These are phyloP conservation scores for Coniochaeta sp. DNA, from an alignment of 2,329 filamentous ascomycete genomes.

Conservation along the genomic window DNA sequence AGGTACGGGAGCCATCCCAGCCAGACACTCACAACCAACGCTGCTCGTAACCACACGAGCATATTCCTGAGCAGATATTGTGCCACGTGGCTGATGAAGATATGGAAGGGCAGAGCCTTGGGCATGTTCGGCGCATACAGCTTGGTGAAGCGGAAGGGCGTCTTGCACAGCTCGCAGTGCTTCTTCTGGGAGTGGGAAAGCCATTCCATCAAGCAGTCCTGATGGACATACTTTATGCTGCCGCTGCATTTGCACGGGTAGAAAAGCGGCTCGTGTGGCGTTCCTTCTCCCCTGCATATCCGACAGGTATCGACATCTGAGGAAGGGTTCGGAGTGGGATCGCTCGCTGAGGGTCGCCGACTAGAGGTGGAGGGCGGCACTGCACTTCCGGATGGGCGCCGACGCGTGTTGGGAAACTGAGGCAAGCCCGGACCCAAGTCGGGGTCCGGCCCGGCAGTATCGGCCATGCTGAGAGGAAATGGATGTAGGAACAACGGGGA, in stretches of 20 bases:
- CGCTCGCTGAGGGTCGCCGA: background rate
- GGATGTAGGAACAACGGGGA: background rate
- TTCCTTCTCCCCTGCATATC: slow-evolving; percentile 89
- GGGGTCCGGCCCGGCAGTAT: slow-evolving; percentile 13
- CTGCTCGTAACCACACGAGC: slow-evolving; percentile 69
- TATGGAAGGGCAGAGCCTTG: slow-evolving; percentile 64
- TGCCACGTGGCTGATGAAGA: slow-evolving; percentile 74
- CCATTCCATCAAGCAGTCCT: slow-evolving; percentile 98
- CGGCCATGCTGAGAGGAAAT: slow-evolving; percentile 14
- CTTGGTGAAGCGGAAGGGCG: slow-evolving; percentile 95
- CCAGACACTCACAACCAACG: slow-evolving; percentile 82
- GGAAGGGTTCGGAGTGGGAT: background rate
- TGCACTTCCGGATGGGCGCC: slow-evolving; percentile 11
- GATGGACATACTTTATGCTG: slow-evolving; percentile 97
- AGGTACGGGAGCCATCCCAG: slow-evolving; percentile 80
- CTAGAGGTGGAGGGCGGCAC: background rate
- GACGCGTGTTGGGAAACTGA: slow-evolving; percentile 19
- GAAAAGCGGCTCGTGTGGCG: slow-evolving; percentile 77
- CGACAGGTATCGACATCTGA: slow-evolving; percentile 76
- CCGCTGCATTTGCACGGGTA: slow-evolving; percentile 98
- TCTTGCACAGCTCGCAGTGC: slow-evolving; percentile 99
- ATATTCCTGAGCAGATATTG: slow-evolving; percentile 66
- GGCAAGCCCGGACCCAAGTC: slow-evolving; percentile 16
- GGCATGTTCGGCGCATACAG: slow-evolving; percentile 96
- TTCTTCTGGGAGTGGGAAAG: slow-evolving; percentile 98